Conservation (phyloP, 371 early-diverging fungal species). For the Syncephalastrum sp. region DNA sequence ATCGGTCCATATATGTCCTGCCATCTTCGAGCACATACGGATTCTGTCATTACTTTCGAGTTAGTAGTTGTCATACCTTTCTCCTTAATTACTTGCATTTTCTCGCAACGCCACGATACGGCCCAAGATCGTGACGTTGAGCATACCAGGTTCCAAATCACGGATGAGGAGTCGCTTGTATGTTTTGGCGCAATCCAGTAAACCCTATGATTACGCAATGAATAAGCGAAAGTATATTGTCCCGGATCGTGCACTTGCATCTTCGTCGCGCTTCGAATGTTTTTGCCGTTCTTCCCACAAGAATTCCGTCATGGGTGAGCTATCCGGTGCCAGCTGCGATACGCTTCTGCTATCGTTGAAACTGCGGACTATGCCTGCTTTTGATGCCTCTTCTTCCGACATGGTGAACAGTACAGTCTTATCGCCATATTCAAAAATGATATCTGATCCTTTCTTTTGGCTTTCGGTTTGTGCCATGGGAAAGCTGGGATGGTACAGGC, state of each 20-base stretch:
- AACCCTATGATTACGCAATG: conserved; percentile 21
- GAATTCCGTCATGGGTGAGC: no score
- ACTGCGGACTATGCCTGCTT: conserved; percentile 22
- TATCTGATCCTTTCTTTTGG: conserved; percentile 24
- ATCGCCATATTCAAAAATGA: conserved; percentile 25
- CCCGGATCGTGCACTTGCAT: conserved; percentile 11
- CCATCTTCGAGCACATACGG: conserved; percentile 3
- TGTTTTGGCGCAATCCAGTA: conserved; percentile 35
- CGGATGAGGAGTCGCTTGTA: conserved; percentile 25
- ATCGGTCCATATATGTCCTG: conserved; percentile 29
- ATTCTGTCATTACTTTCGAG: not conserved
- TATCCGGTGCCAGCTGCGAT: conserved; percentile 9
- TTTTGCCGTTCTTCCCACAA: no score
- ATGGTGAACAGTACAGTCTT: conserved; percentile 40
- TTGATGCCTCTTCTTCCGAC: conserved; percentile 40
- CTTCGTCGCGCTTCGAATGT: conserved; percentile 27
- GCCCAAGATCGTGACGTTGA: conserved; percentile 40
- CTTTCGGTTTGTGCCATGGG: conserved; percentile 14
- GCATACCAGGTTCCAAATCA: conserved; percentile 33
- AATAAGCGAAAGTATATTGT: not conserved
- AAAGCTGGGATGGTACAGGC: conserved; percentile 25
- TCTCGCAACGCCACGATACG: conserved; percentile 36
- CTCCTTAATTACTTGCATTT: conserved; percentile 24
- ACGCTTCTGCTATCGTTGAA: conserved; percentile 14
- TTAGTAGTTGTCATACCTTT: not conserved